These are phyloP conservation scores for Penicillium sp. DNA, from an alignment of 2,329 filamentous ascomycete genomes.

Conservation along the genomic window DNA sequence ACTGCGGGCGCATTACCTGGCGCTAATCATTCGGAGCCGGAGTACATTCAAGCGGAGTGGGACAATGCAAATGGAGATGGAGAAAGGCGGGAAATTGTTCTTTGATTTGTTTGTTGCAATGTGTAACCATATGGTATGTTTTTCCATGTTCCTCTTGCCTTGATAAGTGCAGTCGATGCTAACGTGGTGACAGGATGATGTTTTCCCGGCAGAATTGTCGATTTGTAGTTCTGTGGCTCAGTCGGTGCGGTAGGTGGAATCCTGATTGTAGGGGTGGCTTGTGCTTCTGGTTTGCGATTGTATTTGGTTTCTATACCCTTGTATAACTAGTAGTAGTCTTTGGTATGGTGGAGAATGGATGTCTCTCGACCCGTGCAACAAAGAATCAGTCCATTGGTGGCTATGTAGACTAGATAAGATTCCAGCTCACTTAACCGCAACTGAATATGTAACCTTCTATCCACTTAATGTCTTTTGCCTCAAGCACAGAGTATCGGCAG, in stretches of 20 bases:
- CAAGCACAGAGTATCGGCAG: too few relatives aligned
- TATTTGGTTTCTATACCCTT: conserved; percentile 15
- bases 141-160: neutral
- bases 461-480: too few relatives aligned
- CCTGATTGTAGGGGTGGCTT: neutral
- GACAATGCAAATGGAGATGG: conserved; percentile 96
- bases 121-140: conserved; percentile 79
- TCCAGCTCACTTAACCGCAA: too few relatives aligned
- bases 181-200: conserved; percentile 24
- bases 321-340: conserved; percentile 6
- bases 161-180: neutral
- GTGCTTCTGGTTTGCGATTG: neutral
- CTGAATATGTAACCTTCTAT: too few relatives aligned
- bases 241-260: neutral
- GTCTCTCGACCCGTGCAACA: too few relatives aligned
- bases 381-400: too few relatives aligned
- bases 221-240: conserved; percentile 16
- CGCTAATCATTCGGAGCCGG: conserved; percentile 84
- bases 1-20: conserved; percentile 84
- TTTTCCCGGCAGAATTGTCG: conserved; percentile 14
- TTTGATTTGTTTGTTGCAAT: conserved; percentile 93
- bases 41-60: conserved; percentile 89
- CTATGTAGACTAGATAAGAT: too few relatives aligned
- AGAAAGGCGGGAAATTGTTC: conserved; percentile 79
- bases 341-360: too few relatives aligned